Base-by-base conservation (phyloP, 2,329 filamentous ascomycete genomes). In the Cryphonectria nitschkei region DNA sequence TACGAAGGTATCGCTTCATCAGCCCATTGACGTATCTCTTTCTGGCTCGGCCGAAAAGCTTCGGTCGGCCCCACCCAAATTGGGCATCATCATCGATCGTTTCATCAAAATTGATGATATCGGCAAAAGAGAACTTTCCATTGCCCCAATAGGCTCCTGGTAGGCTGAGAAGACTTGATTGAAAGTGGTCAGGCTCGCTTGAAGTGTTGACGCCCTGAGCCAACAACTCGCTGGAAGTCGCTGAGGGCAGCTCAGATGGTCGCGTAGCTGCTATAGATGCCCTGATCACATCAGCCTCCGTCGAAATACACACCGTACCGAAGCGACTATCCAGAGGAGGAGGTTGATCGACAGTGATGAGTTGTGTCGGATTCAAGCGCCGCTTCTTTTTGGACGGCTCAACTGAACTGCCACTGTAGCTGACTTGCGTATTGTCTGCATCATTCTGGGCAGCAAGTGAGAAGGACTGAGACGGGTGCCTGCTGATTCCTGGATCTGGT, bases 11-110 rank as follows among this genome's bases (percentile, higher is more conserved):
- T 37, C 78, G 78, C 72, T 80, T 83, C 74, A 87, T 81, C 0
- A 78, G 75, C 6, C 74, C 77, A 68, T 83, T 75, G 2, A 85
- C 82, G 68, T 84, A 85, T 2, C 82, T 74, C 58, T 83, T 81
- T 43, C 81, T 83, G 0, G 85, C 86, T 6, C 78, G 77, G 1
- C 84, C 82, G 1, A 84, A 75, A 1, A 70, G 68, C 16, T 76
- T 76, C 32, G 74, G 75, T 16, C 72, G 66, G 3, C 75, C 54
- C 41, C 74, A 77, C 26, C 72, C 72, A 68, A 84, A 82, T 4
- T 70, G 68, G 71, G 13, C 70, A 5, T 71, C 70, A 39, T 54
- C 26, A 68, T 73, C 39, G 56, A 19, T 34, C 3, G 14, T 68
- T 9, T 19, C 8, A 3, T 65, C 13, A 34, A 39, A 34, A 26